Evolutionary conservation across 148 eudicot genomes (phyloP).

Genomic region (Rhododendron simsii): DNA sequence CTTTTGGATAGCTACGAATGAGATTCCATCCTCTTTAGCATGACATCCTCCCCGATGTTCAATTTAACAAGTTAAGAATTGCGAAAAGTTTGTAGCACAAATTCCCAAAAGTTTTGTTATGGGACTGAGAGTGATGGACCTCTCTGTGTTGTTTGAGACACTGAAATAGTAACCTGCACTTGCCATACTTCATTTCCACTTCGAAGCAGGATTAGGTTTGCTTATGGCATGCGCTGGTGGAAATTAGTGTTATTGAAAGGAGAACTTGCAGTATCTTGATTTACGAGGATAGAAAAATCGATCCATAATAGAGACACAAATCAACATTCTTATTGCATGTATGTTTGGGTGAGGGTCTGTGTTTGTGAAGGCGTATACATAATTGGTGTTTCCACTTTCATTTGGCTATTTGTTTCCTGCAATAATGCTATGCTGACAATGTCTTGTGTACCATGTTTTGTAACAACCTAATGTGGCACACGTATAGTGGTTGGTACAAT

Average conservation of each 20-base stretch:
- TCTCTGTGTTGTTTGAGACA: neutral
- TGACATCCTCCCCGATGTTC: neutral
- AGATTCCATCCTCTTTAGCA: neutral
- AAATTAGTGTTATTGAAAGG: neutral
- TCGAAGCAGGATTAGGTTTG: neutral
- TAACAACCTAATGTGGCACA: neutral
- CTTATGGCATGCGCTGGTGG: neutral
- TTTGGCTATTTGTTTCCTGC: neutral
- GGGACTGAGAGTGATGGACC: neutral
- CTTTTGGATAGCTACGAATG: neutral
- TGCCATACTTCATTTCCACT: neutral
- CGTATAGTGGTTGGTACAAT: neutral
- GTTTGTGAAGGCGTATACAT: neutral
- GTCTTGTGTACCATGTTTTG: neutral
- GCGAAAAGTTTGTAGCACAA: neutral
- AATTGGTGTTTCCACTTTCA: neutral
- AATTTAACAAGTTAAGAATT: neutral
- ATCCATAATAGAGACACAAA: too few species aligned
- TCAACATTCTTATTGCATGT: neutral
- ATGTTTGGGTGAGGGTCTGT: neutral
- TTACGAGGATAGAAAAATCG: neutral
- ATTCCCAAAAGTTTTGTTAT: neutral
- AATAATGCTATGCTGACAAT: neutral
- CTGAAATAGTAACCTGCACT: neutral
- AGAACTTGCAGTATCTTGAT: neutral